Conservation (phyloP, 768 basidiomycete species). For the Psilocybe cyanescens region DNA sequence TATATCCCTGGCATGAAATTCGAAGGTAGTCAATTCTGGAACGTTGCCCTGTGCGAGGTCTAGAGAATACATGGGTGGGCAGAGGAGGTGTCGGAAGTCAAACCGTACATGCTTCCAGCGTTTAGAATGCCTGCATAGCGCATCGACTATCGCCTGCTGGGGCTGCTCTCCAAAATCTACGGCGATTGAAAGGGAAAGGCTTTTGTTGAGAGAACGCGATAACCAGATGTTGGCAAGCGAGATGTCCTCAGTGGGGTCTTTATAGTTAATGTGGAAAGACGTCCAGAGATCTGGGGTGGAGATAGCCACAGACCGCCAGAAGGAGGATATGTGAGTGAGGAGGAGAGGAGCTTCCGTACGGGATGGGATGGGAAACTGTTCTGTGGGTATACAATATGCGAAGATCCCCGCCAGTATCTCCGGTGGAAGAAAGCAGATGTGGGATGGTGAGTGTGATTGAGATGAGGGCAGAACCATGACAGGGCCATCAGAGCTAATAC, state of each 20-base stretch:
- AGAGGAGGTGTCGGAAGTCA: slow-evolving; percentile 35
- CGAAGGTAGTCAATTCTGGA: slow-evolving; percentile 31
- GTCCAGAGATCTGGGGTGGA: slow-evolving; percentile 33
- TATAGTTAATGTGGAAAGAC: slow-evolving; percentile 34
- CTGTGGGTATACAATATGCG: slow-evolving; percentile 28
- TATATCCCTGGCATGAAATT: slow-evolving; percentile 36
- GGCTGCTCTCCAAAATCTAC: slow-evolving; percentile 36
- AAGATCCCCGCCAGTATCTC: slow-evolving; percentile 36
- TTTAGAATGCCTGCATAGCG: slow-evolving; percentile 28
- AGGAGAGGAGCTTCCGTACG: slow-evolving; percentile 30
- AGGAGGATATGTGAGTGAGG: slow-evolving; percentile 29
- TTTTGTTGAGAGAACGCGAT: slow-evolving; percentile 28
- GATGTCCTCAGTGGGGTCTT: slow-evolving; percentile 29
- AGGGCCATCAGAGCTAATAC: slow-evolving; percentile 8
- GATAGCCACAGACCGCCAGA: slow-evolving; percentile 30
- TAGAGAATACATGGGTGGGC: slow-evolving; percentile 34
- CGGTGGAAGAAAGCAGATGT: slow-evolving; percentile 29
- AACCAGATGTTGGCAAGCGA: slow-evolving; percentile 29
- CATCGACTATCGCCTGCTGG: slow-evolving; percentile 34
- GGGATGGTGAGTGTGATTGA: slow-evolving; percentile 8
- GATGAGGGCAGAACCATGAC: neutral
- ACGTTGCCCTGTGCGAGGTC: slow-evolving; percentile 26
- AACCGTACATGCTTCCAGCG: slow-evolving; percentile 36
- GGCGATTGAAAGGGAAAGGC: slow-evolving; percentile 32
- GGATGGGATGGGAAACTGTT: slow-evolving; percentile 28